Conservation (phyloP, 2,329 filamentous ascomycete genomes). For the Chalaropsis thielavioides region DNA sequence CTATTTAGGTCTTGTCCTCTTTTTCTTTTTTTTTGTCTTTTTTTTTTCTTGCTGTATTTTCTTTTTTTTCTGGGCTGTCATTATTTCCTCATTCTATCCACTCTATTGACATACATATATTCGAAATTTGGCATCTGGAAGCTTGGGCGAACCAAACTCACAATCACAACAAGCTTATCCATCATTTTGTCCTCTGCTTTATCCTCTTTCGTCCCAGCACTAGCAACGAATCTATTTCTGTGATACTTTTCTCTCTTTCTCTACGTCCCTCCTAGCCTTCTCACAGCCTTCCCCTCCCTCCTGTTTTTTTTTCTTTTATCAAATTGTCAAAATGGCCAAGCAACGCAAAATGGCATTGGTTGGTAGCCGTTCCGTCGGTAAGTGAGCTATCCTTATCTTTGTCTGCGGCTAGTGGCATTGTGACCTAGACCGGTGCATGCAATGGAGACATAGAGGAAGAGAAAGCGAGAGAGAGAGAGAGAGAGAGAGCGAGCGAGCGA, state of each 20-base stretch:
- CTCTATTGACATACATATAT: not conserved
- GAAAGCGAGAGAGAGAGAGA: not conserved
- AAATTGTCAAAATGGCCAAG: slow-evolving; percentile 41
- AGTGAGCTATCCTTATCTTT: slow-evolving; percentile 20
- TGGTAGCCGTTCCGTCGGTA: slow-evolving; percentile 73
- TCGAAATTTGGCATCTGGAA: slow-evolving; percentile 7
- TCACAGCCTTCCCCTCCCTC: not conserved
- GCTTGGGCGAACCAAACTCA: not conserved
- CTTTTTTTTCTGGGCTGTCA: not conserved
- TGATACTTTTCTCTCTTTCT: not conserved
- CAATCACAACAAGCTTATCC: not conserved
- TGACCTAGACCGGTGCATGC: not conserved
- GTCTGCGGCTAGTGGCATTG: not conserved
- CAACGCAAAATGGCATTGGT: slow-evolving; percentile 94
- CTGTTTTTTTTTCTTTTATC: not conserved
- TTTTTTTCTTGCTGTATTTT: slow-evolving; percentile 7
- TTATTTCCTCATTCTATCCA: not conserved
- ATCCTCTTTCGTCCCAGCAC: not conserved
- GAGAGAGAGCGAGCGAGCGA: not conserved
- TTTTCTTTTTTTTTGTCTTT: not conserved
- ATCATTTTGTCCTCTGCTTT: not conserved
- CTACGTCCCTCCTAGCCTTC: not conserved
- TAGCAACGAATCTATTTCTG: not conserved
- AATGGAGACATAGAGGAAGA: not conserved
- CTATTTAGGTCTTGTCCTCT: not conserved